Percentiles rank a stretch among this genome's conserved stretches.
Evolutionary conservation across 2,329 filamentous ascomycete genomes (phyloP).

Genomic region (Fusarium sp.): DNA sequence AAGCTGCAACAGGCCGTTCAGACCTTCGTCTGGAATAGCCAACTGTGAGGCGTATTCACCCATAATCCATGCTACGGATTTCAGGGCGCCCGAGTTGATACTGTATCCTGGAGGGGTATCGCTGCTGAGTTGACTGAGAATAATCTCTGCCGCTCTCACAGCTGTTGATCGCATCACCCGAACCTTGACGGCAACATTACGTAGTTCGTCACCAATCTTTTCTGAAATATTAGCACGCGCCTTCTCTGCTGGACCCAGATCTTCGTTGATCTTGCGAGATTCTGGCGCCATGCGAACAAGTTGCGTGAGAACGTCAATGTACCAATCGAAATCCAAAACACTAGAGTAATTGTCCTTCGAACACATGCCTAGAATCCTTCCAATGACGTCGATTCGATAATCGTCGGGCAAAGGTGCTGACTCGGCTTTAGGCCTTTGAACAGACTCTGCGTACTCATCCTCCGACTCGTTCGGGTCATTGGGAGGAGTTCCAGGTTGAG

Average conservation of each 20-base stretch:
- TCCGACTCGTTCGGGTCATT: slow-evolving; percentile 63
- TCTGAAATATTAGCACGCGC: slow-evolving; percentile 68
- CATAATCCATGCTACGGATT: slow-evolving; percentile 84
- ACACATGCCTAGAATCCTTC: slow-evolving; percentile 88
- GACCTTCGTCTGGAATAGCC: slow-evolving; percentile 75
- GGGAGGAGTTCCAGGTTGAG: slow-evolving; percentile 60
- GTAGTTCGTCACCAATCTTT: slow-evolving; percentile 84
- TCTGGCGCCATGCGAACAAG: slow-evolving; percentile 78
- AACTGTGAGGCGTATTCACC: slow-evolving; percentile 88
- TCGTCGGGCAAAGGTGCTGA: slow-evolving; percentile 81
- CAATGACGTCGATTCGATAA: slow-evolving; percentile 86
- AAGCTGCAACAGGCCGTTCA: slow-evolving; percentile 80
- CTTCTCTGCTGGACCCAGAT: slow-evolving; percentile 51
- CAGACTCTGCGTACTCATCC: slow-evolving; percentile 58
- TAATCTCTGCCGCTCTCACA: slow-evolving; percentile 84
- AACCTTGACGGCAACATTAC: slow-evolving; percentile 93
- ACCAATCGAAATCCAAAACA: slow-evolving; percentile 95
- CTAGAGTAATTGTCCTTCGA: slow-evolving; percentile 88
- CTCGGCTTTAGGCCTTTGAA: slow-evolving; percentile 52
- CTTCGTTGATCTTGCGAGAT: slow-evolving; percentile 58
- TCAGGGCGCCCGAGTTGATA: slow-evolving; percentile 75
- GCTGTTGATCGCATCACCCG: slow-evolving; percentile 83
- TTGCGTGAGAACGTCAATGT: slow-evolving; percentile 89
- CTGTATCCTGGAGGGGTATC: slow-evolving; percentile 68
- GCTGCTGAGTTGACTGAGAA: slow-evolving; percentile 71